These are phyloP conservation scores for Fusarium concolor DNA, from an alignment of 2,329 filamentous ascomycete species.

Conservation along the genomic window DNA sequence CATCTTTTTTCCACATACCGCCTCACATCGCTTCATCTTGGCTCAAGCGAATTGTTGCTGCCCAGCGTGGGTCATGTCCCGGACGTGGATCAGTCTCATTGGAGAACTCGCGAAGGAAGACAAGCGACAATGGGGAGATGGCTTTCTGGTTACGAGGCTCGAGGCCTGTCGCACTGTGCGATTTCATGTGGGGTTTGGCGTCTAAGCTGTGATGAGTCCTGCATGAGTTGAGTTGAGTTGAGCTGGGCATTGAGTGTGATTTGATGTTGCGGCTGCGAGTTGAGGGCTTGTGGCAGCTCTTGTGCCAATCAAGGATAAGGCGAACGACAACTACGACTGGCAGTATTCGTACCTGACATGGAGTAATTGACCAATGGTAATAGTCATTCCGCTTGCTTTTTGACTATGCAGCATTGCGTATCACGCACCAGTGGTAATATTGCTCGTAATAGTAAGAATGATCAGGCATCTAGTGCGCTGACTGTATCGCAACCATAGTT, in stretches of 20 bases:
- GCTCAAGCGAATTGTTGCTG: slow-evolving; percentile 44
- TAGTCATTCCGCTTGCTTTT: background rate
- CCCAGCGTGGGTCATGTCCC: slow-evolving; percentile 41
- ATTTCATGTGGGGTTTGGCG: slow-evolving; percentile 3
- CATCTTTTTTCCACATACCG: slow-evolving; percentile 25
- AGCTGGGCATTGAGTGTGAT: slow-evolving; percentile 7
- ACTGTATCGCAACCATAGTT: background rate
- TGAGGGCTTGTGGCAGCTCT: slow-evolving; percentile 14
- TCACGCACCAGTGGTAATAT: background rate
- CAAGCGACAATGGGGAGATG: slow-evolving; percentile 36
- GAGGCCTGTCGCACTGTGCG: slow-evolving; percentile 15
- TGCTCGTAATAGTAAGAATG: background rate
- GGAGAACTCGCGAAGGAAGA: slow-evolving; percentile 27
- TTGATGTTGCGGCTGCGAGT: slow-evolving; percentile 8
- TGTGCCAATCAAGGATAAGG: slow-evolving; percentile 19
- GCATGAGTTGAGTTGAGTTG: slow-evolving; percentile 15
- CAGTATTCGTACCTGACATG: background rate
- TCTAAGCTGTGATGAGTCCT: slow-evolving; percentile 24
- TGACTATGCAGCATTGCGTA: background rate
- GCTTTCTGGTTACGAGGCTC: slow-evolving; percentile 19
- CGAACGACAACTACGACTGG: background rate
- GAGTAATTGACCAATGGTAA: background rate
- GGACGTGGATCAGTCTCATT: slow-evolving; percentile 49
- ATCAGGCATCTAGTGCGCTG: background rate
- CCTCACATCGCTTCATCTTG: slow-evolving; percentile 17